A percentile compares a stretch with the other conserved stretches of the same genome.
phyloP scores from a whole-genome alignment of 805 yeast species.

The Lachancea waltii region DNA sequence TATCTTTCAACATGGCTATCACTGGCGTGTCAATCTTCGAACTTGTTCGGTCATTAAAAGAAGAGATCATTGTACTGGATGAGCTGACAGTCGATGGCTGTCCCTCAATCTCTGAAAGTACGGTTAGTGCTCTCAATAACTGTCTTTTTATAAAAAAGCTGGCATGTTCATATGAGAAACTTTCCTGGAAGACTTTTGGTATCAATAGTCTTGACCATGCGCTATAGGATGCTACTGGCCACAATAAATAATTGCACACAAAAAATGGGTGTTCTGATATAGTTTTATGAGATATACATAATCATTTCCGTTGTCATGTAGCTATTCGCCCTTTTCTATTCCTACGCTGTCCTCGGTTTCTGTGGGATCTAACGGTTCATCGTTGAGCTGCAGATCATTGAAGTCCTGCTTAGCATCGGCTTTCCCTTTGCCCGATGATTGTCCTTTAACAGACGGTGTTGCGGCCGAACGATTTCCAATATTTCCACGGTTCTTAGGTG shows the following conservation, averaged over 20 bases:
- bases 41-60: constrained; percentile 17
- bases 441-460: too few species aligned
- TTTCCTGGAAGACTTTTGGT: constrained; percentile 28
- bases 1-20: constrained; percentile 28
- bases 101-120: constrained; percentile 24
- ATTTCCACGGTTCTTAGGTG: constrained; percentile 1
- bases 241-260: too few species aligned
- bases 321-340: background rate
- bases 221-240: too few species aligned
- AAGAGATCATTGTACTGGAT: constrained; percentile 15
- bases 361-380: constrained; percentile 3
- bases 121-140: constrained; percentile 20
- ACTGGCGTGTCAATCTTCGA: constrained; percentile 30
- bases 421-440: background rate
- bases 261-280: background rate
- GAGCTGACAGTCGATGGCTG: constrained; percentile 26
- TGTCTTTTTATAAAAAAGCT: constrained; percentile 19
- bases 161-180: constrained; percentile 26
- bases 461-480: background rate
- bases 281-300: too few species aligned
- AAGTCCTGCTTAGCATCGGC: constrained; percentile 1
- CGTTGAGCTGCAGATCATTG: background rate
- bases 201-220: constrained; percentile 22
- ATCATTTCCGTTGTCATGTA: too few species aligned
- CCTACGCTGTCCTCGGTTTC: background rate